phyloP scores from a whole-genome alignment of 1,284 basidiomycete genomes.

The Sporisorium scitamineum region DNA sequence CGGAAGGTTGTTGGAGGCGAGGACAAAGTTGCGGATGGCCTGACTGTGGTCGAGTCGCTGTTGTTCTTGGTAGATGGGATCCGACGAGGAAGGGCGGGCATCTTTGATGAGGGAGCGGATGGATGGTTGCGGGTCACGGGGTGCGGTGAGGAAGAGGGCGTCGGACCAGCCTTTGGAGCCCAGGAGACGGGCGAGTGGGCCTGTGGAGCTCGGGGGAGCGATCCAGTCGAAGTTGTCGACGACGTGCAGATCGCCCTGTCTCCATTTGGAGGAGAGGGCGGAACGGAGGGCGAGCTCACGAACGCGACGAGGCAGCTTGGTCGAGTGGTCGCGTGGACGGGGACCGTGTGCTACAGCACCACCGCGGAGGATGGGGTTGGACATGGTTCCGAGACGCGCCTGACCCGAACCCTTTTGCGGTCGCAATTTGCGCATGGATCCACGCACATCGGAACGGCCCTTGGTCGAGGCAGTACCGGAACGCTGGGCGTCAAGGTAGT shows the following conservation, averaged over 20 bases:
- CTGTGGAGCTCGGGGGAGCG: slow-evolving; percentile 61
- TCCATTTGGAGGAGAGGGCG: slow-evolving; percentile 83
- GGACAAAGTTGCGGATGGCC: slow-evolving; percentile 56
- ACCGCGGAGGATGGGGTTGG: slow-evolving; percentile 88
- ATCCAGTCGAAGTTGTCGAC: slow-evolving; percentile 74
- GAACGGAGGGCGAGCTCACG: slow-evolving; percentile 92
- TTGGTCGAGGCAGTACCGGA: slow-evolving; percentile 92
- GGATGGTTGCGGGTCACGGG: slow-evolving; percentile 53
- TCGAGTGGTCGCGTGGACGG: slow-evolving; percentile 89
- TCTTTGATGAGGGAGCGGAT: slow-evolving; percentile 32
- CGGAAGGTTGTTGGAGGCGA: slow-evolving; percentile 61
- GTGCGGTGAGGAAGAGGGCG: slow-evolving; percentile 66
- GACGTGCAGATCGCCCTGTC: slow-evolving; percentile 80
- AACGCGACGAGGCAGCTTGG: slow-evolving; percentile 88
- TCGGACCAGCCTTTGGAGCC: slow-evolving; percentile 60
- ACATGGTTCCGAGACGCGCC: slow-evolving; percentile 88
- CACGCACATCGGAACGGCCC: slow-evolving; percentile 87
- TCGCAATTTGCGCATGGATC: slow-evolving; percentile 87
- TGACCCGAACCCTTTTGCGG: slow-evolving; percentile 91
- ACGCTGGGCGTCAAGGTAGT: slow-evolving; percentile 87
- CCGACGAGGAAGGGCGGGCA: slow-evolving; percentile 54
- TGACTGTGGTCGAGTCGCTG: slow-evolving; percentile 55
- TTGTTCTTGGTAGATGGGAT: slow-evolving; percentile 58
- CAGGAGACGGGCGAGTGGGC: slow-evolving; percentile 55
- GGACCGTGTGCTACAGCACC: slow-evolving; percentile 93